Conservation (phyloP, 257 asterid species). For the Fraxinus americana region DNA sequence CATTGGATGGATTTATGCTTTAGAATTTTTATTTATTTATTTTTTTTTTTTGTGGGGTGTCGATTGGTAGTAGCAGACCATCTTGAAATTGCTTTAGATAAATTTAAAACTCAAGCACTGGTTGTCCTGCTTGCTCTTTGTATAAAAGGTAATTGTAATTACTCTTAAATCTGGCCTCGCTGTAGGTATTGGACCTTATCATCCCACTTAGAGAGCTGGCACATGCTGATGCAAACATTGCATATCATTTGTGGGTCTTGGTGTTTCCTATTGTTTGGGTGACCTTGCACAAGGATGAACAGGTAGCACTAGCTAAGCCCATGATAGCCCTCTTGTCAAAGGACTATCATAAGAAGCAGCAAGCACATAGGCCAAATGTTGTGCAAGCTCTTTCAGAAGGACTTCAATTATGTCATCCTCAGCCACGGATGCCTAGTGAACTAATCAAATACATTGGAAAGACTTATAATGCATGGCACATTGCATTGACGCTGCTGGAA, state of each 20-base stretch:
- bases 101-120: neutral
- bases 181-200: constrained; percentile 89
- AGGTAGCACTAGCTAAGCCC: constrained; percentile 93
- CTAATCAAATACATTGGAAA: constrained; percentile 93
- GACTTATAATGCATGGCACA: constrained; percentile 99
- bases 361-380: constrained; percentile 87
- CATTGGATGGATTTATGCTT: neutral
- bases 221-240: constrained; percentile 91
- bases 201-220: constrained; percentile 95
- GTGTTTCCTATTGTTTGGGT: constrained; percentile 99
- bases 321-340: constrained; percentile 91
- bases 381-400: constrained; percentile 99
- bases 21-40: constrained; percentile 16
- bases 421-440: constrained; percentile 99
- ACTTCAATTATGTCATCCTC: constrained; percentile 97
- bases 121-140: constrained; percentile 17
- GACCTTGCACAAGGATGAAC: constrained; percentile 95
- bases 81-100: neutral
- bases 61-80: constrained; percentile 6
- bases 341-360: constrained; percentile 99
- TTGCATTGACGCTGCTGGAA: constrained; percentile 86
- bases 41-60: neutral
- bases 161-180: constrained; percentile 14
- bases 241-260: constrained; percentile 96
- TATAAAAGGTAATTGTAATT: constrained; percentile 14